Evolutionary conservation across 441 rosid species (phyloP).

Genomic region (Metrosideros polymorpha): DNA sequence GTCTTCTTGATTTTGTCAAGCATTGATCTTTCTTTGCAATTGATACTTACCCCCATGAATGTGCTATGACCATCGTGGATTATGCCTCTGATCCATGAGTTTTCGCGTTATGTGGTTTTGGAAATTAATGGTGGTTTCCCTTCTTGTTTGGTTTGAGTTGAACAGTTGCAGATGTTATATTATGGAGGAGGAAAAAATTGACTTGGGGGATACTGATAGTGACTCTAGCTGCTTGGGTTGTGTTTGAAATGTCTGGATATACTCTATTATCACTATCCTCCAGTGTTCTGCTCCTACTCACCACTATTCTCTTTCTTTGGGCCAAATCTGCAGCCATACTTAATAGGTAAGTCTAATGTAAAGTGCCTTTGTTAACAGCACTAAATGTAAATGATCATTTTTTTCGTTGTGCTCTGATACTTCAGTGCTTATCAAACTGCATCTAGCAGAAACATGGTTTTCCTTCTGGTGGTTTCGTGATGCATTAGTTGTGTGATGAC

Average conservation of each 20-base stretch:
- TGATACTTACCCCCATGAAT: not conserved
- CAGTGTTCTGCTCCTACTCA: constrained; percentile 80
- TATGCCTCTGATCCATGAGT: not conserved
- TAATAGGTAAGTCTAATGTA: constrained; percentile 41
- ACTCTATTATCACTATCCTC: constrained; percentile 78
- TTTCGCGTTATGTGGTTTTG: not conserved
- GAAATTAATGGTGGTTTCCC: not conserved
- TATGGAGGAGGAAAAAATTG: constrained; percentile 72
- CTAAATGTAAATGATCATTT: not conserved
- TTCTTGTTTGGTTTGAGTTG: not conserved
- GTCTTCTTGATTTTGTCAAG: not conserved
- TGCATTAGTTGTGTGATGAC: not conserved
- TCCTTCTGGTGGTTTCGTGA: not conserved
- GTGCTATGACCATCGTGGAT: not conserved
- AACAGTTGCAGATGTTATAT: constrained; percentile 87
- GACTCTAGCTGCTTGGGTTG: constrained; percentile 73
- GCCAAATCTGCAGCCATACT: constrained; percentile 94
- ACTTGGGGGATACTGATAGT: constrained; percentile 55
- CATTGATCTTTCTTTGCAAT: not conserved
- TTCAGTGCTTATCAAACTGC: not conserved
- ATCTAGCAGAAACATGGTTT: not conserved
- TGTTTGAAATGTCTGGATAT: constrained; percentile 79
- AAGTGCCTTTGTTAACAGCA: not conserved
- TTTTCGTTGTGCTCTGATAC: not conserved
- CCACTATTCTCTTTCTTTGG: constrained; percentile 76